Evolutionary conservation across 495 filamentous ascomycete species (phyloP), one percentile per base, ranked within the genome.

Genomic region (Symbiotaphrina buchneri): DNA sequence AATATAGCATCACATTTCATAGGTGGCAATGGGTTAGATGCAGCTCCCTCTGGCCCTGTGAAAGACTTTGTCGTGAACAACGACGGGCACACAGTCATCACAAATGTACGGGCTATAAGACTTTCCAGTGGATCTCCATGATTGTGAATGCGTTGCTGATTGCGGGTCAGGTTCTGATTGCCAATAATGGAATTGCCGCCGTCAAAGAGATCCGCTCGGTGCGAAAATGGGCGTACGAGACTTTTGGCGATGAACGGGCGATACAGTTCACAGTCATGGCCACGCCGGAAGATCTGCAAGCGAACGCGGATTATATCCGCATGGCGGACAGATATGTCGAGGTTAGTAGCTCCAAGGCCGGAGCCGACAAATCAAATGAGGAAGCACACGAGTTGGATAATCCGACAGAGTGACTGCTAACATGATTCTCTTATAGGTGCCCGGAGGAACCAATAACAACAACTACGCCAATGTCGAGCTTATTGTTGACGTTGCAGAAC

Each of bases 231-330:
- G 87, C 87, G 33, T 99, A 99, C 68, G 87, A 99, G 58, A 85
- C 78, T 4, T 95, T 99, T 45, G 84, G 87, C 50, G 83, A 99
- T 55, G 87, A 99, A 61, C 68, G 74, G 43, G 87, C 90, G 36
- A 92, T 99, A 51, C 87, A 94, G 46, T 95, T 99, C 52, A 95
- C 90, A 32, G 87, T 94, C 38, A 99, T 99, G 87, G 87, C 87
- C 39, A 99, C 87, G 26, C 87, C 87, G n/a, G 87, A 99, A 55
- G 87, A 99, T 75, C 55, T 99, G 41, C 66, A 70, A 46, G 87
- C 85, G 37, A 99, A 99, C 52, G 90, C 87, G 30, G 87, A 99
- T 56, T 99, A 99, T 52, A 99, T 99, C 48, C 68, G 87, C 41
- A 93, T 99, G 90, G 87, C 87, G 1, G 87, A 99, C 51, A 79